phyloP scores from a whole-genome alignment of 306 rosid genomes.

The Begonia fuchsioides region DNA sequence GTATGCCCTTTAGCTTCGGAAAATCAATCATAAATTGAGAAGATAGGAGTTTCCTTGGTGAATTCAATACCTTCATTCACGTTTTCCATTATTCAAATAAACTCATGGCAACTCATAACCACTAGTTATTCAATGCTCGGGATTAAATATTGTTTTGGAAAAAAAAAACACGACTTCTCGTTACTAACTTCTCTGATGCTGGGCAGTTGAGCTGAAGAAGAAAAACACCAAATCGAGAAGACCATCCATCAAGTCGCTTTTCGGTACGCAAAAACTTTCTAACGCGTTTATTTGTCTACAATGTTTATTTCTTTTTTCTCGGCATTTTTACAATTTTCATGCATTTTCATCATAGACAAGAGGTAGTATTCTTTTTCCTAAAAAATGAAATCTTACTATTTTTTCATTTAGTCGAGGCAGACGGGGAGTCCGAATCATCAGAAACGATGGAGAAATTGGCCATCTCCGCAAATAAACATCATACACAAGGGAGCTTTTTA shows the following conservation, averaged over 20 bases:
- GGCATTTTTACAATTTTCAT: no score
- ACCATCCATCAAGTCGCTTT: constrained; percentile 75
- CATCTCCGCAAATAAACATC: constrained; percentile 15
- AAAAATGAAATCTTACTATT: constrained; percentile 12
- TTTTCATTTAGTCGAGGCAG: constrained; percentile 19
- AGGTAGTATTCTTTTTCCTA: neutral
- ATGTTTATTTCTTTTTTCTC: neutral
- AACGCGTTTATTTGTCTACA: neutral
- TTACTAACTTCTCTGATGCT: no score
- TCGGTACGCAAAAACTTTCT: constrained; percentile 37
- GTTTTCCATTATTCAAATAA: no score
- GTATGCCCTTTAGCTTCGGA: no score
- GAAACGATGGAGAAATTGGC: constrained; percentile 36
- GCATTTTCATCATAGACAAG: neutral
- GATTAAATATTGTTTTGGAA: no score
- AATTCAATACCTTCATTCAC: no score
- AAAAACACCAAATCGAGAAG: constrained; percentile 58
- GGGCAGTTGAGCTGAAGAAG: constrained; percentile 76
- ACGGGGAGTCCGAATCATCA: constrained; percentile 33
- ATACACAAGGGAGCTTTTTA: constrained; percentile 62
- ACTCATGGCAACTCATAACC: no score
- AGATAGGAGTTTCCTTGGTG: no score
- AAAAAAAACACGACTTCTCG: no score
- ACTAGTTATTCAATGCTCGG: no score
- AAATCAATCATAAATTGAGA: no score